Base-by-base conservation (phyloP, 75 land plant species). In the Pinus tabuliformis region DNA sequence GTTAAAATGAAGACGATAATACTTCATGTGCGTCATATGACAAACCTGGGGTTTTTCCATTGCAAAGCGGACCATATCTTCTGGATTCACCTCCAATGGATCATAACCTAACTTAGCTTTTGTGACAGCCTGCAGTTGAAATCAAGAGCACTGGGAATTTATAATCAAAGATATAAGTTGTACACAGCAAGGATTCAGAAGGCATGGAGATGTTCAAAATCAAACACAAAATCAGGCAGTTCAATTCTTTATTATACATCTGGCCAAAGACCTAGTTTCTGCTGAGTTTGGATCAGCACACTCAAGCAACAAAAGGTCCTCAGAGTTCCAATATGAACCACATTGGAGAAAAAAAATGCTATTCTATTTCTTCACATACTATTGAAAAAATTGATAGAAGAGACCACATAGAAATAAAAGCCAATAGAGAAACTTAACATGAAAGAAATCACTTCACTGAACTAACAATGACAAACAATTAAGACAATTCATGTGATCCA, bases 41-140 rank as follows among this genome's bases (percentile, higher is more conserved):
- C 73, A 13, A 72, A 97, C 99, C 92, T 97, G 99, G 18, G 99
- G 99, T 65, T 85, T 76, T 78, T 92, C 98, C 84, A 78, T 95
- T 62, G 99, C 99, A 85, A 89, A 91, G 36, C 89, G 88, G 85
- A 97, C 99, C 99, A 97, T 97, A 82, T 97, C 99, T 75, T 97
- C 99, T 71, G 99, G 99, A 89, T 97, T 92, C 72, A 97, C 99
- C 75, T 97, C 99, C 77, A 97, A 76, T 17, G 99, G 99, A 81
- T 97, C 95, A 81, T 95, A 97, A 28, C 99, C 99, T 75, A 97
- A 73, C 81, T 97, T 97, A 15, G 91, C 93, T 75, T 97, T 97
- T 76, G 99, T 97, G 37, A 97, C 99, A 84, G 98, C 93, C 99
- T 97, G 83, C 56, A 66, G 4, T 45, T 15, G 7, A 52, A 42